Evolutionary conservation across 2,329 filamentous ascomycete species (phyloP).

Genomic region (Pestalotiopsis sp.): DNA sequence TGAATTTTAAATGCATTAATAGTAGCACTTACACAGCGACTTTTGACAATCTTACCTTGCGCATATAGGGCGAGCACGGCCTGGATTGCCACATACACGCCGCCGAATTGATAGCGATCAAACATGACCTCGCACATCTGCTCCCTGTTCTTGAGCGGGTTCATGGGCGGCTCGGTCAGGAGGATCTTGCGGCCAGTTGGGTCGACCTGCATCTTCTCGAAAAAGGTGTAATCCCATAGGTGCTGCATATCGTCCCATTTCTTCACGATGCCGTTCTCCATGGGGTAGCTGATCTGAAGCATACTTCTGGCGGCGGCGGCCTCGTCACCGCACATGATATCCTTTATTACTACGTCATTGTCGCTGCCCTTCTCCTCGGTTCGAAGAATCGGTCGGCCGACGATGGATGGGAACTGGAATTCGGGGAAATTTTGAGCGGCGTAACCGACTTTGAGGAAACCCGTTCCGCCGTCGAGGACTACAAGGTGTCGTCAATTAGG

Average conservation of each 20-base stretch:
- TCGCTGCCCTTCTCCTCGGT: slow-evolving; percentile 78
- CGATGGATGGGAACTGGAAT: slow-evolving; percentile 97
- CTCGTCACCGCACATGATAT: slow-evolving; percentile 99
- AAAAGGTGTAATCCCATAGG: slow-evolving; percentile 98
- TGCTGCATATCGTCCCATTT: slow-evolving; percentile 99
- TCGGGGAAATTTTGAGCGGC: slow-evolving; percentile 99
- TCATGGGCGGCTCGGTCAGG: slow-evolving; percentile 96
- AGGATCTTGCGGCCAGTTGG: slow-evolving; percentile 93
- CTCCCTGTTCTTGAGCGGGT: slow-evolving; percentile 94
- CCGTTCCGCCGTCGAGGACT: slow-evolving; percentile 99
- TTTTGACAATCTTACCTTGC: slow-evolving; percentile 62
- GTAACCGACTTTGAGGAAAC: slow-evolving; percentile 99
- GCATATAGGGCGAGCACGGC: slow-evolving; percentile 95
- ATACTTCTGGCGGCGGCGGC: slow-evolving; percentile 93
- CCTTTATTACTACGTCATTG: slow-evolving; percentile 79
- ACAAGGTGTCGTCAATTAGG: slow-evolving; percentile 14
- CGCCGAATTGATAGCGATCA: slow-evolving; percentile 92
- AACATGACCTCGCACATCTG: slow-evolving; percentile 99
- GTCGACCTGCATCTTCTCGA: slow-evolving; percentile 94
- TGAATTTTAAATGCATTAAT: slow-evolving; percentile 32
- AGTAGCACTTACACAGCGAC: neutral
- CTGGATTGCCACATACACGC: slow-evolving; percentile 97
- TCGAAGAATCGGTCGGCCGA: slow-evolving; percentile 95
- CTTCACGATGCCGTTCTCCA: slow-evolving; percentile 99
- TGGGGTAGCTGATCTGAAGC: slow-evolving; percentile 98